These are phyloP conservation scores for Centella asiatica DNA, from an alignment of 129 eudicot species.

Conservation along the genomic window DNA sequence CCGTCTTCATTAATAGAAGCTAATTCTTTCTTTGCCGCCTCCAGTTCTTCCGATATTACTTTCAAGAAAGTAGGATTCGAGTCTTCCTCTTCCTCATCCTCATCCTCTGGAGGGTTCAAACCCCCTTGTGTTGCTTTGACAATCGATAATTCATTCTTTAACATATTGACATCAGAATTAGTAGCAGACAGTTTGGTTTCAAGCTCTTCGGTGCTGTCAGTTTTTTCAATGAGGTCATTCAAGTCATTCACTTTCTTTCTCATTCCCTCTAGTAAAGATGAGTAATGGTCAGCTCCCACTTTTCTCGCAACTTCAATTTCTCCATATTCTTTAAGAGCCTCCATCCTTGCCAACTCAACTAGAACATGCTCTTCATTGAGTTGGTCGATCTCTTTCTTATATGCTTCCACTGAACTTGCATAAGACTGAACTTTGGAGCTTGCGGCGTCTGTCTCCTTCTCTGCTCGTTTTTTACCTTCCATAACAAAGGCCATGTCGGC, in stretches of 20 bases:
- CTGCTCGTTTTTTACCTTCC: conserved; percentile 56
- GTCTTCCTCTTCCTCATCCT: conserved; percentile 5
- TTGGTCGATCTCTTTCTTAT: conserved; percentile 61
- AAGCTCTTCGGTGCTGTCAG: conserved; percentile 28
- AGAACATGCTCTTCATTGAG: conserved; percentile 72
- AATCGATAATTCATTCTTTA: conserved; percentile 37
- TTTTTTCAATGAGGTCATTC: conserved; percentile 32
- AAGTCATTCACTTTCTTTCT: conserved; percentile 34
- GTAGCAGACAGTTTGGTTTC: conserved; percentile 32
- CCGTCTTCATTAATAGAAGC: conserved; percentile 43
- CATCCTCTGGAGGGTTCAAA: neutral
- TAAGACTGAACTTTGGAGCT: conserved; percentile 22
- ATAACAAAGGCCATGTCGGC: conserved; percentile 46
- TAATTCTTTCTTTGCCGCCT: conserved; percentile 46
- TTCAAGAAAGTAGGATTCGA: conserved; percentile 21
- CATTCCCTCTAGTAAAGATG: conserved; percentile 37
- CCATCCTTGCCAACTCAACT: conserved; percentile 81
- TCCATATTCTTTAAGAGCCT: conserved; percentile 60
- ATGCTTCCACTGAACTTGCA: conserved; percentile 31
- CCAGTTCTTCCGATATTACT: conserved; percentile 33
- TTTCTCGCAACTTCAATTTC: conserved; percentile 53
- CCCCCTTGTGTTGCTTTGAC: conserved; percentile 33
- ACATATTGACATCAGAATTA: conserved; percentile 28
- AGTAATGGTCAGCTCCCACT: conserved; percentile 31
- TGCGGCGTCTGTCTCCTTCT: conserved; percentile 43